Evolutionary conservation across 352 stramenopile genomes (phyloP), one percentile per base, ranked within the genome.

Genomic region (Globisporangium paddicum): DNA sequence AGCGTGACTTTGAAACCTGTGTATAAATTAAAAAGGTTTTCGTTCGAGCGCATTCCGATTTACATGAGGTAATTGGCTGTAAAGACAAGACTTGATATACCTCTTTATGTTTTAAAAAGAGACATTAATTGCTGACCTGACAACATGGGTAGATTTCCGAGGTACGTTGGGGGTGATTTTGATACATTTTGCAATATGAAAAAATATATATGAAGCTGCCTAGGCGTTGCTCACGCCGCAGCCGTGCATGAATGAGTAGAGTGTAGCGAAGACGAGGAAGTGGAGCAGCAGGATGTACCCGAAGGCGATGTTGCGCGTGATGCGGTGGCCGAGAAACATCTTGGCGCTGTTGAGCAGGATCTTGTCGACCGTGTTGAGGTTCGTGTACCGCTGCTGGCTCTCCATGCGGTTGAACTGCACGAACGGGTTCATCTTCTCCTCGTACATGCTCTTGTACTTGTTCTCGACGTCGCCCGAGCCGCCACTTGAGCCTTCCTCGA

Each of bases 381-480:
- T 93, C 60, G 87, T 83, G 58, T 91, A 93, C 46, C 90, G 90
- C 65, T 93, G 84, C 62, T 95, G 84, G 38, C 64, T 83, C 73
- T 97, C 89, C 65, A 90, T 81, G 67, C 91, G 87, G 69, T 93
- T 96, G 64, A 97, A 96, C 60, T 96, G 85, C 51, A 88, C 83
- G 67, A 97, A 97, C 35, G 89, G 89, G 60, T 95, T 96, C 81
- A 96, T 93, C 47, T 91, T 89, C 62, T 92, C 82, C 56, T 97
- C 89, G 73, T 97, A 97, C 75, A 96, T 77, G 46, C 69, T 71
- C 47, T 83, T 79, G 69, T 96, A 96, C n/a, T 82, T 78, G 2
- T 73, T 69, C 67, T 93, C 81, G n/a, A 89, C 72, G 19, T 92
- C 78, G 18, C 64, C 66, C 9, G 50, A 44, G 16, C 38, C 18